Evolutionary conservation across 345 rosid species (phyloP), one percentile per base, ranked within the genome.

Genomic region (Aegle marmelos): DNA sequence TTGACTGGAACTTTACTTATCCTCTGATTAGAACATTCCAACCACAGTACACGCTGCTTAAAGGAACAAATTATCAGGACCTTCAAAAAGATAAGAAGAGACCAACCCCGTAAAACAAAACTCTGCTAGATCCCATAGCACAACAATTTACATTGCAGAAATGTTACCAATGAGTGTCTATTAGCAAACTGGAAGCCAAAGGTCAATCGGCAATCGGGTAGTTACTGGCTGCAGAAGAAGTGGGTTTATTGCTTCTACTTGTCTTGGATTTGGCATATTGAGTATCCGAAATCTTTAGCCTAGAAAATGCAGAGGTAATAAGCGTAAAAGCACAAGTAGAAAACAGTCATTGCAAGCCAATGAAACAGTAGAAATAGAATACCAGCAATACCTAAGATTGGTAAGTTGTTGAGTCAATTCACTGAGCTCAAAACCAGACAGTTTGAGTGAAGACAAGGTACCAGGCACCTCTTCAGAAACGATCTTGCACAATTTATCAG

Each of bases 401-500:
- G 84, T 56, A 39, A 83, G 85, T 27, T 83, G 83, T 63, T 69
- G 81, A 69, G 82, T 72, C 78, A 86, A 37, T 67, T 86, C 80
- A 13, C 22, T 81, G 58, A 86, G 75, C 81, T 81, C 86, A 11
- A 81, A 71, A 11, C 74, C 79, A 31, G 86, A 86, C 34, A 83
- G 87, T 72, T 79, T 79, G 72, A 86, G 74, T 21, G 83, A 81
- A 69, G 75, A 77, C 79, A 86, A 69, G 48, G 85, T 81, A 37
- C 86, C 88, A 7, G 88, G 83, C 7, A 83, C 78, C 78, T 86
- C 86, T 66, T 79, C 64, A 10, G 83, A 76, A 56, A 74, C 85
- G 56, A 74, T 76, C 71, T 54, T 69, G 36, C 77, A 80, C 79
- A 85, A 56, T 54, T 76, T 78, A 0, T 63, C 58, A 54, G 70